Evolutionary conservation across 2,329 filamentous ascomycete genomes (phyloP).

Genomic region (Colletotrichum eremochloae): DNA sequence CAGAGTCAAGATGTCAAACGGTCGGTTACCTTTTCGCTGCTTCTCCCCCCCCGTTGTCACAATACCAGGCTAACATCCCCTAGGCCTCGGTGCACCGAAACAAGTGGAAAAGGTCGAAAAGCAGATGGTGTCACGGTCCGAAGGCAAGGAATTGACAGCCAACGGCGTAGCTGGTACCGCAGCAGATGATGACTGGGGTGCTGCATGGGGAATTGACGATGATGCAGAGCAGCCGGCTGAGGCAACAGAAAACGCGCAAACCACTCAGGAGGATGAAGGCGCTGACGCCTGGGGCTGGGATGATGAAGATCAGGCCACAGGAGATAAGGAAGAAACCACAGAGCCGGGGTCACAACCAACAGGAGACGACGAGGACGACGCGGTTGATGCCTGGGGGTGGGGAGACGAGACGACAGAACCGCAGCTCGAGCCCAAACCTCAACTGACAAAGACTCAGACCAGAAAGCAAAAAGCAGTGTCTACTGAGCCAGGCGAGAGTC

Average conservation of each 20-base stretch:
- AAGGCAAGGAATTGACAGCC: constrained; percentile 74
- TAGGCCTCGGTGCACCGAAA: constrained; percentile 71
- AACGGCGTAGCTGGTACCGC: constrained; percentile 60
- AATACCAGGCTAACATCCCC: constrained; percentile 1
- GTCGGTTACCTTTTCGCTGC: constrained; percentile 47
- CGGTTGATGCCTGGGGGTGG: constrained; percentile 85
- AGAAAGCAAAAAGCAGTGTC: constrained; percentile 38
- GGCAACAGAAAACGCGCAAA: constrained; percentile 45
- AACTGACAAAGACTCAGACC: constrained; percentile 39
- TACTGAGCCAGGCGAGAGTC: constrained; percentile 53
- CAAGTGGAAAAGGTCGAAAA: constrained; percentile 88
- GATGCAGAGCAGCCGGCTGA: constrained; percentile 50
- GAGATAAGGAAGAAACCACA: constrained; percentile 48
- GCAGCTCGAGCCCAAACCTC: constrained; percentile 45
- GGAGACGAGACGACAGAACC: constrained; percentile 68
- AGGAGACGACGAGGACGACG: constrained; percentile 59
- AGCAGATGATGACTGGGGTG: constrained; percentile 77
- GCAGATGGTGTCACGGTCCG: constrained; percentile 77
- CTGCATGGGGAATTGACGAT: constrained; percentile 82
- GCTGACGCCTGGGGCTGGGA: constrained; percentile 89
- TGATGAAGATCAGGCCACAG: constrained; percentile 68
- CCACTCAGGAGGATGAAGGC: constrained; percentile 54
- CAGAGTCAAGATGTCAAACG: constrained; percentile 75
- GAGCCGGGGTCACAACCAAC: constrained; percentile 37
- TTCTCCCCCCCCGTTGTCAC: not conserved